These are phyloP conservation scores for Mycena venus DNA, from an alignment of 768 basidiomycete species.

Conservation along the genomic window DNA sequence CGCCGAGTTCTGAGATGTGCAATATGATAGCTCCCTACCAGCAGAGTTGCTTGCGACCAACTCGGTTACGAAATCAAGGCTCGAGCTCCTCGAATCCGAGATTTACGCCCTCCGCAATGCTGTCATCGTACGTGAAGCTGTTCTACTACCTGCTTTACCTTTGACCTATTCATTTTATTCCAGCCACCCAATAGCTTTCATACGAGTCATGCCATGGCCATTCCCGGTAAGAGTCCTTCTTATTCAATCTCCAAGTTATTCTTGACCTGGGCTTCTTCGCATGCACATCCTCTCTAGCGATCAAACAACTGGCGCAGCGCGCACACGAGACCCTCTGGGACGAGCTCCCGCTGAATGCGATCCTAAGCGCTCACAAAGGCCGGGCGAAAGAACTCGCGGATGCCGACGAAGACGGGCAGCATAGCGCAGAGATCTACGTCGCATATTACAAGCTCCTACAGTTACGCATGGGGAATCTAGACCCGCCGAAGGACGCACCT, in stretches of 20 bases:
- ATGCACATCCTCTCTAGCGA: neutral
- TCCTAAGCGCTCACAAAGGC: neutral
- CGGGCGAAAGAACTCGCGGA: neutral
- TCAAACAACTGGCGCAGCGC: neutral
- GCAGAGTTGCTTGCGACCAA: neutral
- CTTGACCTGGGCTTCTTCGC: neutral
- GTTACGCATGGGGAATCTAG: neutral
- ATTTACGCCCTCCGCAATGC: neutral
- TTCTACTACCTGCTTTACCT: neutral
- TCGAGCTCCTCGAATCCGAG: neutral
- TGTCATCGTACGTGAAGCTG: neutral
- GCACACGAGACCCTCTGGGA: conserved; percentile 9
- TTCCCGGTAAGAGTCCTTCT: neutral
- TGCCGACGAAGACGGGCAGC: neutral
- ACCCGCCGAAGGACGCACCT: neutral
- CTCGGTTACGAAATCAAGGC: neutral
- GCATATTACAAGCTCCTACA: neutral
- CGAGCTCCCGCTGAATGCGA: neutral
- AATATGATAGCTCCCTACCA: neutral
- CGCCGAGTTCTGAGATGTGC: neutral
- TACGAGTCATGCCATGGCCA: neutral
- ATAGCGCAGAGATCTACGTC: neutral
- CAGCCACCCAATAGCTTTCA: conserved; percentile 4
- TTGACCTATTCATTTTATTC: neutral
- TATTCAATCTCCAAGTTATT: neutral